Evolutionary conservation across 2,329 filamentous ascomycete species (phyloP).

Genomic region (Colletotrichum spinosum): DNA sequence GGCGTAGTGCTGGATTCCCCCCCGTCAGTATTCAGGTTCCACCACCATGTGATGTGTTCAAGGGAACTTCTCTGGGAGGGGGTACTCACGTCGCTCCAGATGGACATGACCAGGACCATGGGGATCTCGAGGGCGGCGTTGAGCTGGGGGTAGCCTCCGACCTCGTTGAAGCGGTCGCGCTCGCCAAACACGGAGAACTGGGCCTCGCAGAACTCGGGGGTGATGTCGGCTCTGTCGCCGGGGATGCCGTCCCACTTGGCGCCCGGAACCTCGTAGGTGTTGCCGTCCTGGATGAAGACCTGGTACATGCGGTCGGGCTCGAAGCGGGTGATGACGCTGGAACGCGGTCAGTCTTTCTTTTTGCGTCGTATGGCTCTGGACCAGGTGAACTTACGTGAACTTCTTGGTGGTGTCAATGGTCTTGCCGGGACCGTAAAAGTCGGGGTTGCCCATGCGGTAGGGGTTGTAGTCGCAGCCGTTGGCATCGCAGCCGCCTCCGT

Average conservation of each 20-base stretch:
- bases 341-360: background rate
- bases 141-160: conserved; percentile 67
- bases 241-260: conserved; percentile 54
- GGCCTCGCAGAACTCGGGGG: conserved; percentile 63
- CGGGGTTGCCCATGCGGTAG: conserved; percentile 68
- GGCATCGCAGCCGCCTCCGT: conserved; percentile 70
- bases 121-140: conserved; percentile 61
- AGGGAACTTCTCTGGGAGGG: too few relatives aligned
- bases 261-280: conserved; percentile 28
- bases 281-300: conserved; percentile 37
- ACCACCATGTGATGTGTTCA: background rate
- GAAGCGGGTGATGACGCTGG: conserved; percentile 71
- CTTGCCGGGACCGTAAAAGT: conserved; percentile 70
- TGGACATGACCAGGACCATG: conserved; percentile 72
- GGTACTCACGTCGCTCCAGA: conserved; percentile 65
- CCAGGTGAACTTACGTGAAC: conserved; percentile 54
- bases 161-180: conserved; percentile 58
- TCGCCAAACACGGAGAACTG: conserved; percentile 67
- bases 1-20: conserved; percentile 56
- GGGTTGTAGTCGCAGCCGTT: conserved; percentile 76
- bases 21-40: too few relatives aligned
- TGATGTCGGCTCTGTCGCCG: conserved; percentile 69
- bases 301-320: conserved; percentile 33
- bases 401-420: conserved; percentile 68
- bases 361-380: too few relatives aligned